Base-by-base conservation (phyloP, 352 stramenopile species). In the Phytophthora cryptogea region DNA sequence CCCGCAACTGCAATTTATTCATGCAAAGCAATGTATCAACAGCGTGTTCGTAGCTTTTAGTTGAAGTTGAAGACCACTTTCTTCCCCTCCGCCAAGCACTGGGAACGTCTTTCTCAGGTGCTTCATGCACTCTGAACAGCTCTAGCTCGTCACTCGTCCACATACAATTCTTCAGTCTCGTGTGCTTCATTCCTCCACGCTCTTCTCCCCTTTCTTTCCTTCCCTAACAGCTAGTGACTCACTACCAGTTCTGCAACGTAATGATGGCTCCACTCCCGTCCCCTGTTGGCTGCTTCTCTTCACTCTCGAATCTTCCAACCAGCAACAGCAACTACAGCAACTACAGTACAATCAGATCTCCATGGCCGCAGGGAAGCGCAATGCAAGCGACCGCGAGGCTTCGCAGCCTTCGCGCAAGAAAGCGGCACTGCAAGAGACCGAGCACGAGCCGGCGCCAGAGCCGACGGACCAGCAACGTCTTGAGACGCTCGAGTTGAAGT, bases 391-490 rank as follows among this genome's bases (percentile, higher is more conserved):
- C 48, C 40, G 20, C 9, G n/a, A 35, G 32, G 39, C 41, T 30
- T 50, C 8, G 33, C 14, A 54, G 36, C 31, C 27, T 7, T 17
- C 40, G 10, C 26, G 32, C 35, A 61, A 66, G 59, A 66, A 55
- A 31, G 45, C n/a, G 26, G 31, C 35, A 10, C 3, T 65, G 23
- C 10, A 42, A 14, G 37, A 50, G 30, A 28, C 44, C 28, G 26
- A 51, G 31, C 32, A 49, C 10, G 48, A 66, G 35, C 58, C 50
- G 2, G 36, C 27, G 4, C 59, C 59, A 7, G 50, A 66, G 33
- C 50, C 44, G 13, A 66, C 37, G 40, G 41, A 20, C n/a, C 32
- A 61, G 23, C 20, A 23, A 23, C 42, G 30, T 32, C 42, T 66
- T 23, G 58, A 28, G 11, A 30, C n/a, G 8, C 26, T 66, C 14